Conservation (phyloP, 305 asterid species). For the Fraxinus paxiana region DNA sequence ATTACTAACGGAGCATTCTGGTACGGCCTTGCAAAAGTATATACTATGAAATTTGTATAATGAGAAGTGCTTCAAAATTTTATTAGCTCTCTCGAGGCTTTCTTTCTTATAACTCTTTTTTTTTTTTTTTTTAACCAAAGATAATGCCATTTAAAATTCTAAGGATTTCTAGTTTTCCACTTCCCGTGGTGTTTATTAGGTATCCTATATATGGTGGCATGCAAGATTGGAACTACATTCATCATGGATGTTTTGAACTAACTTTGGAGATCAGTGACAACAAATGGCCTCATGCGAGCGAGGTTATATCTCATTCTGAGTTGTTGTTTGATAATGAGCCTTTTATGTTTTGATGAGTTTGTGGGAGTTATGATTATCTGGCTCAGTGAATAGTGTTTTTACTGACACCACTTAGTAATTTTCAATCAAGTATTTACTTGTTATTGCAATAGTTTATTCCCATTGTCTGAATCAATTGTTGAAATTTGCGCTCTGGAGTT, state of each 20-base stretch:
- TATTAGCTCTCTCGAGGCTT: background rate
- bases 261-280: slow-evolving; percentile 90
- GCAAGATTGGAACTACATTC: slow-evolving; percentile 97
- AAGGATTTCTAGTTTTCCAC: slow-evolving; percentile 6
- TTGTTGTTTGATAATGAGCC: slow-evolving; percentile 2
- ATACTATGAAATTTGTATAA: slow-evolving; percentile 14
- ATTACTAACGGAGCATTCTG: slow-evolving; percentile 91
- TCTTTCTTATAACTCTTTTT: background rate
- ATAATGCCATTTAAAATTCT: background rate
- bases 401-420: background rate
- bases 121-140: background rate
- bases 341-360: background rate
- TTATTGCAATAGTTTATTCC: background rate
- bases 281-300: slow-evolving; percentile 83
- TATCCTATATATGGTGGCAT: slow-evolving; percentile 96
- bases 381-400: background rate
- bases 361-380: background rate
- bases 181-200: slow-evolving; percentile 50
- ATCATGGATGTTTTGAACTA: slow-evolving; percentile 75
- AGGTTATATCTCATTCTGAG: slow-evolving; percentile 50
- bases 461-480: background rate
- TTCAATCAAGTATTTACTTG: background rate
- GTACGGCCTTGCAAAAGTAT: slow-evolving; percentile 38
- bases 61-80: slow-evolving; percentile 21
- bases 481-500: background rate